Base-by-base conservation (phyloP, 345 rosid genomes). In the Excoecaria cochinchinensis region DNA sequence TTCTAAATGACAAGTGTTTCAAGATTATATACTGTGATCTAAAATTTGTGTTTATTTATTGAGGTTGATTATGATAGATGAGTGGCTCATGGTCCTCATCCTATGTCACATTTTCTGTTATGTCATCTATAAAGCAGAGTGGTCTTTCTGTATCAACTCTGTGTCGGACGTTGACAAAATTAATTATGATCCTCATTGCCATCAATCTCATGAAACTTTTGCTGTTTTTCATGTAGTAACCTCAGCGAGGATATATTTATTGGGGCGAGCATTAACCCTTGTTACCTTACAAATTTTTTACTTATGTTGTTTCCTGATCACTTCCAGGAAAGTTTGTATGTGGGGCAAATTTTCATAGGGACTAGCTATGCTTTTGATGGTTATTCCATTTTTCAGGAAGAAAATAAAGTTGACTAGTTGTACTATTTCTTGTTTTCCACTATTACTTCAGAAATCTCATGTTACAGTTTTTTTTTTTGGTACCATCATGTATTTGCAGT, bases 131-230 rank as follows among this genome's bases (percentile, higher is more conserved):
- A 77, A 77, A 84, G 87, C 89, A 84, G 64, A 75, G 72, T 66
- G 80, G 85, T 66, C 48, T 52, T 78, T 76, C 50, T 21, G 17
- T 74, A 46, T 77, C 77, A 67, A 67, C 63, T 75, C 75, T 83
- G 90, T 83, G 87, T 87, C 85, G 85, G 88, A 85, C 79, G 90
- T 56, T 79, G 90, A 81, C 86, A 22, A 85, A 38, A 86, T 71
- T 60, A 17, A 77, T 52, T 55, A 8, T 11, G 6, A 1, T 57
- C 78, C 85, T 78, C 69, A 7, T 2, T 59, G 59, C 17, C 39
- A 39, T 78, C 25, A 70, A 61, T n/a, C 74, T 77, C 59, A 66
- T 82, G 86, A 77, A 77, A 56, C 22, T 3, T 36, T 66, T 31
- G 31, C 31, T 31, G 31, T 31, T 76, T 71, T 79, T 79, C 76